phyloP scores from a whole-genome alignment of 2,329 filamentous ascomycete genomes.

The Hypoxylon rubiginosum region DNA sequence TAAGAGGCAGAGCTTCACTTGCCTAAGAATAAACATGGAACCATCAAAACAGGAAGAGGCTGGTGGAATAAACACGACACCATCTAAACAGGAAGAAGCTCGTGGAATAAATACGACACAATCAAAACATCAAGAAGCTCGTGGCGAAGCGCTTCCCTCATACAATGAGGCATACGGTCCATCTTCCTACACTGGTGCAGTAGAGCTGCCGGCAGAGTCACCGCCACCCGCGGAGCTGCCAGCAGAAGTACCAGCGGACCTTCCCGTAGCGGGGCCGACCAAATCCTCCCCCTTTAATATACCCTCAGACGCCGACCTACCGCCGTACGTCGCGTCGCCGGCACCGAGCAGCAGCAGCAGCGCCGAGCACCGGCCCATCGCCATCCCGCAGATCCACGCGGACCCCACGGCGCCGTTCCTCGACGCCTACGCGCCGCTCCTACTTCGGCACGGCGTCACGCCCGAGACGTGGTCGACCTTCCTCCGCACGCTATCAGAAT shows the following conservation, averaged over 20 bases:
- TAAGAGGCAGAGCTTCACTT: neutral
- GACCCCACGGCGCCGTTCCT: slow-evolving; percentile 56
- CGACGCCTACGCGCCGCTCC: slow-evolving; percentile 54
- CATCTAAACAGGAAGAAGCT: no score
- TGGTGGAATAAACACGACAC: no score
- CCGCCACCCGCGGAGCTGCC: neutral
- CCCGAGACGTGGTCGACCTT: slow-evolving; percentile 46
- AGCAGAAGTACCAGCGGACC: neutral
- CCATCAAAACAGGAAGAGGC: no score
- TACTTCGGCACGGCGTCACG: slow-evolving; percentile 55
- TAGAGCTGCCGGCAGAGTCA: slow-evolving; percentile 11
- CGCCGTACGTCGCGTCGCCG: no score
- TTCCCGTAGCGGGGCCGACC: slow-evolving; percentile 47
- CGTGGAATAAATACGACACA: slow-evolving; percentile 28
- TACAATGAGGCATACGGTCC: slow-evolving; percentile 38
- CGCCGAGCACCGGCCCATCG: slow-evolving; percentile 51
- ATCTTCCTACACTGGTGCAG: slow-evolving; percentile 2
- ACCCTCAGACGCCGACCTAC: slow-evolving; percentile 50
- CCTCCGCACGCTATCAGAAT: slow-evolving; percentile 59
- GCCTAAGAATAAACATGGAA: neutral
- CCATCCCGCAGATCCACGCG: slow-evolving; percentile 57
- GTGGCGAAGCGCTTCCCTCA: slow-evolving; percentile 35
- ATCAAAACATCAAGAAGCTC: slow-evolving; percentile 22
- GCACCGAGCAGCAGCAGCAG: slow-evolving; percentile 6
- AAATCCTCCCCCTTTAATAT: slow-evolving; percentile 58